phyloP scores from a whole-genome alignment of 1,284 basidiomycete species.

The Melampsora larici-populina region DNA sequence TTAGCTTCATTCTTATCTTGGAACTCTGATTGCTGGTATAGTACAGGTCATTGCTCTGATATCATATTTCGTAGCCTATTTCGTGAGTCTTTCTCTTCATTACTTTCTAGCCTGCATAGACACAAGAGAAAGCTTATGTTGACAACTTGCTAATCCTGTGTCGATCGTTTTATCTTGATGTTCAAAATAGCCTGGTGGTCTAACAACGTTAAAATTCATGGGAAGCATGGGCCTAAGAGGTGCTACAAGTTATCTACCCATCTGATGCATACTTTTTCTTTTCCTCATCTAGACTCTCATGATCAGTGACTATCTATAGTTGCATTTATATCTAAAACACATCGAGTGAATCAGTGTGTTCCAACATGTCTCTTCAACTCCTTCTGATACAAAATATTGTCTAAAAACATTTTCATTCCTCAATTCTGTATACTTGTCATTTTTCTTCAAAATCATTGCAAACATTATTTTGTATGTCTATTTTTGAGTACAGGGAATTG shows the following conservation, averaged over 20 bases:
- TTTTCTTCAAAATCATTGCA: too few species aligned
- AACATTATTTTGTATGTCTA: too few species aligned
- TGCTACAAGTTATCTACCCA: constrained; percentile 29
- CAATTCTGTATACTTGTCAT: too few species aligned
- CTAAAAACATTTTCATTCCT: too few species aligned
- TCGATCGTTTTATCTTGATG: not conserved
- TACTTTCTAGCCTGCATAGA: too few species aligned
- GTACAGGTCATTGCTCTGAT: constrained; percentile 77
- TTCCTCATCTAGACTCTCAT: too few species aligned
- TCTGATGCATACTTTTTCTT: constrained; percentile 1
- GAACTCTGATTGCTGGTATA: constrained; percentile 73
- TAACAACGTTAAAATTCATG: constrained; percentile 35
- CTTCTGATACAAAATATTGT: too few species aligned
- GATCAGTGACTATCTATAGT: too few species aligned
- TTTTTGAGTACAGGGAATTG: too few species aligned
- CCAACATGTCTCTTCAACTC: not conserved
- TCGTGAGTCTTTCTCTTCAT: constrained; percentile 42
- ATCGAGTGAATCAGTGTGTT: too few species aligned
- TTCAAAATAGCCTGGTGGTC: constrained; percentile 18
- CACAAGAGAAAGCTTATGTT: too few species aligned
- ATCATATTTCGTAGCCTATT: constrained; percentile 82
- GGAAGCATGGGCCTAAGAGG: constrained; percentile 33
- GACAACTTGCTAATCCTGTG: not conserved
- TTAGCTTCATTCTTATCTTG: constrained; percentile 76
- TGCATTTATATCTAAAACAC: too few species aligned